Conservation (phyloP, 208 protist species). For the Kentomonas sorsogonicus region DNA sequence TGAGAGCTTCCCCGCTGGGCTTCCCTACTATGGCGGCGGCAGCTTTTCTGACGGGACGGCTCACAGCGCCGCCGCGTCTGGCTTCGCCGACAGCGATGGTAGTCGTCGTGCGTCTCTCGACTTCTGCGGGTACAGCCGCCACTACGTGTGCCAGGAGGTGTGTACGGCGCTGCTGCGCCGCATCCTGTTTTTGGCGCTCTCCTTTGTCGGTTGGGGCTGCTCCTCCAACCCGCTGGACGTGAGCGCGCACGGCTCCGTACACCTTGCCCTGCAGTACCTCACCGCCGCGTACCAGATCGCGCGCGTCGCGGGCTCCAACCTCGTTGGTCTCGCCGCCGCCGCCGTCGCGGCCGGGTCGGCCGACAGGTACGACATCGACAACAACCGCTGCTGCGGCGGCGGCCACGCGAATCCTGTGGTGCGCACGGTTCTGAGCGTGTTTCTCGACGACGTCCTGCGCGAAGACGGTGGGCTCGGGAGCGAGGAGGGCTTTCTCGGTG, state of each 20-base stretch:
- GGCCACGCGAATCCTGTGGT: background rate
- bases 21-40: too few relatives aligned
- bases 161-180: constrained; percentile 44
- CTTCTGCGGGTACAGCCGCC: constrained; percentile 63
- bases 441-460: too few relatives aligned
- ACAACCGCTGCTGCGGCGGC: constrained; percentile 1
- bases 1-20: too few relatives aligned
- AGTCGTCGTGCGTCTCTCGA: background rate
- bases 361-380: background rate
- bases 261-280: constrained; percentile 38
- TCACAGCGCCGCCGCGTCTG: background rate
- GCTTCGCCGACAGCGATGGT: background rate
- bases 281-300: constrained; percentile 64
- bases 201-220: constrained; percentile 51
- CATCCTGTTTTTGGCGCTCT: constrained; percentile 42
- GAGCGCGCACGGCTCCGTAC: background rate
- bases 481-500: background rate
- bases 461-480: background rate
- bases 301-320: constrained; percentile 46
- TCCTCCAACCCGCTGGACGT: constrained; percentile 3
- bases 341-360: constrained; percentile 7
- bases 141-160: constrained; percentile 58
- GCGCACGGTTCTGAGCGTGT: background rate
- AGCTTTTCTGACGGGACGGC: too few relatives aligned
- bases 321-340: constrained; percentile 19